These are phyloP conservation scores for Geranium brycei DNA, from an alignment of 345 rosid genomes.

Conservation along the genomic window DNA sequence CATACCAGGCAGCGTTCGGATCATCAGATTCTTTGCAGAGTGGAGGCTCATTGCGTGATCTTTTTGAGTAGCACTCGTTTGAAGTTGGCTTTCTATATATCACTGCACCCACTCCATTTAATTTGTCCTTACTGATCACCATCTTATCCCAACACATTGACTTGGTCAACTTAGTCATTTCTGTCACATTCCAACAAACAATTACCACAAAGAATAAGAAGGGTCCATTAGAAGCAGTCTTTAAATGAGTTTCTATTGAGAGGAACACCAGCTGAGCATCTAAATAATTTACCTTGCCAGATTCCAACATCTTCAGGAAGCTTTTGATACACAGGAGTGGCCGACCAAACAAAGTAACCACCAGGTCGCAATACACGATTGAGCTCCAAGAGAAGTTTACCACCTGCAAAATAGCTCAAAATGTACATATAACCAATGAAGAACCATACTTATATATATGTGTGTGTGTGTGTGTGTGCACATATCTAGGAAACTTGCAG, in stretches of 20 bases:
- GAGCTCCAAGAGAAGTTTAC: constrained; percentile 85
- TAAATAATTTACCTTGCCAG: constrained; percentile 52
- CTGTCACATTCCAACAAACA: constrained; percentile 25
- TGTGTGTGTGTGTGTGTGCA: too few species aligned
- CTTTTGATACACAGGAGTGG: constrained; percentile 84
- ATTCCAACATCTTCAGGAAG: constrained; percentile 65
- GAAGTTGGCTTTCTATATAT: constrained; percentile 58
- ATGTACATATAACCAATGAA: constrained; percentile 5
- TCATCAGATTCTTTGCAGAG: constrained; percentile 61
- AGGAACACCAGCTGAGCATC: background rate
- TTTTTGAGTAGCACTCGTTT: constrained; percentile 44
- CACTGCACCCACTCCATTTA: constrained; percentile 53
- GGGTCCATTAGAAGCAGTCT: constrained; percentile 10
- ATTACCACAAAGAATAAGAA: constrained; percentile 6
- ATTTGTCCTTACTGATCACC: constrained; percentile 35
- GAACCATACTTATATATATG: background rate
- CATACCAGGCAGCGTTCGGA: constrained; percentile 66
- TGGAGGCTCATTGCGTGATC: constrained; percentile 44
- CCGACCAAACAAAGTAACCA: constrained; percentile 95
- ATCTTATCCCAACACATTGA: constrained; percentile 69
- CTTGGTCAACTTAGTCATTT: constrained; percentile 51
- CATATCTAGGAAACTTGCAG: constrained; percentile 1
- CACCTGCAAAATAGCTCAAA: constrained; percentile 39
- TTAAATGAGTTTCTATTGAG: background rate
- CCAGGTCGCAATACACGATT: constrained; percentile 83